Percentiles rank a stretch among this genome's conserved stretches.
Conservation (phyloP, 2,329 filamentous ascomycete genomes). For the Mariannaea sp. region DNA sequence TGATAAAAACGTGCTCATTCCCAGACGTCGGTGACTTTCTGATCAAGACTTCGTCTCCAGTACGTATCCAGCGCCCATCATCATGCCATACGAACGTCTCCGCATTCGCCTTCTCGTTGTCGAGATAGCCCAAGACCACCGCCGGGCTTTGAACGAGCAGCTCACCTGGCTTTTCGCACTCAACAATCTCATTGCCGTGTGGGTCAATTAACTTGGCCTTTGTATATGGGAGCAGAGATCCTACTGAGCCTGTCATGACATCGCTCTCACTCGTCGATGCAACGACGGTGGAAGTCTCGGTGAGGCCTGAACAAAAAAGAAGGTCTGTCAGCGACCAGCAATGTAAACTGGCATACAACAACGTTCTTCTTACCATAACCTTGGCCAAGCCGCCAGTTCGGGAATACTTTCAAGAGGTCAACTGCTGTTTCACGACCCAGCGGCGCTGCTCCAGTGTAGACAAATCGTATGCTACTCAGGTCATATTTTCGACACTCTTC, state of each 20-base stretch:
- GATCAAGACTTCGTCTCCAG: conserved; percentile 80
- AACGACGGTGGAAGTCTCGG: conserved; percentile 72
- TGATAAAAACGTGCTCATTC: conserved; percentile 80
- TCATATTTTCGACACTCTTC: conserved; percentile 65
- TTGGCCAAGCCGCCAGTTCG: conserved; percentile 67
- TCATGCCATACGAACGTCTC: conserved; percentile 73
- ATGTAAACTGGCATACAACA: not conserved
- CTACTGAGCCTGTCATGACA: conserved; percentile 69
- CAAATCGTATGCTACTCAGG: conserved; percentile 62
- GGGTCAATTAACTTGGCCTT: conserved; percentile 66
- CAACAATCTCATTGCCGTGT: conserved; percentile 69
- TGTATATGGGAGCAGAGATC: conserved; percentile 65
- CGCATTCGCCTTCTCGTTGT: conserved; percentile 79
- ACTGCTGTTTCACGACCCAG: conserved; percentile 69
- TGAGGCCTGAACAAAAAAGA: no score
- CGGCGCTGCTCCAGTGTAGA: conserved; percentile 77
- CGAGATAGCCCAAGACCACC: conserved; percentile 79
- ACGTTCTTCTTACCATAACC: conserved; percentile 6
- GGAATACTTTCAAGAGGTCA: conserved; percentile 63
- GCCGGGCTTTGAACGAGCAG: conserved; percentile 76
- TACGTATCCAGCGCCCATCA: conserved; percentile 75
- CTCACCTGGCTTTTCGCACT: conserved; percentile 75
- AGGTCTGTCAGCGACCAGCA: conserved; percentile 21
- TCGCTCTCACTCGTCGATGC: conserved; percentile 60
- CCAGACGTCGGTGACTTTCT: conserved; percentile 61